phyloP scores from a whole-genome alignment of 1,284 basidiomycete species.

The Melampsora larici-populina region DNA sequence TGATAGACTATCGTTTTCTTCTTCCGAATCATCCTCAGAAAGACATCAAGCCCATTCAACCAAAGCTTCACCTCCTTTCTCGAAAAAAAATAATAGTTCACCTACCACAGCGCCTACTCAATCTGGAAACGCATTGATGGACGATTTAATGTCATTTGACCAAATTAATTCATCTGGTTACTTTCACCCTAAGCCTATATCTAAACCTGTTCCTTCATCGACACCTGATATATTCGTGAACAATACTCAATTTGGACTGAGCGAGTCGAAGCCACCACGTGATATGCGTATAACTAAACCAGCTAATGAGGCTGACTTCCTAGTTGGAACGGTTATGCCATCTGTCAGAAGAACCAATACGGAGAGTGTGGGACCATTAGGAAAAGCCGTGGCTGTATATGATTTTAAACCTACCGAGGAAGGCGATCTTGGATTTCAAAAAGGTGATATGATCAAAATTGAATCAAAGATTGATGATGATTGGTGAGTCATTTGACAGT shows the following conservation, averaged over 20 bases:
- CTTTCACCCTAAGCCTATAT: no score
- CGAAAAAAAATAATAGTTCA: no score
- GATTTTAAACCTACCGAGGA: constrained; percentile 55
- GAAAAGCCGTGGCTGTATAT: constrained; percentile 18
- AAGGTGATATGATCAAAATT: constrained; percentile 74
- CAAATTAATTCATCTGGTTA: background rate
- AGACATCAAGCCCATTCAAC: no score
- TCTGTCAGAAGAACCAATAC: constrained; percentile 27
- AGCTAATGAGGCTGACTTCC: constrained; percentile 19
- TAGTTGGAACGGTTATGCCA: constrained; percentile 23
- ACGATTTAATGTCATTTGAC: constrained; percentile 38
- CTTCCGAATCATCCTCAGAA: no score
- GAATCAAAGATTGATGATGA: constrained; percentile 72
- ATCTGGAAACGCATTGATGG: background rate
- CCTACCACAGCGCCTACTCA: no score
- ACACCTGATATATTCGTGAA: no score
- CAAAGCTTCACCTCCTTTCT: no score
- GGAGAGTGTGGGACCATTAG: constrained; percentile 1
- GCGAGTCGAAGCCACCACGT: no score
- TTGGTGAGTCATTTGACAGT: constrained; percentile 61
- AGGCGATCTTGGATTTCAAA: constrained; percentile 78
- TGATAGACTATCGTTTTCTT: no score
- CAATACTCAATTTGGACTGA: no score
- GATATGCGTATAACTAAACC: background rate
- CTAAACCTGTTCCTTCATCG: no score